These are phyloP conservation scores for Colletotrichum falcatum DNA, from an alignment of 2,329 filamentous ascomycete species.

Conservation along the genomic window DNA sequence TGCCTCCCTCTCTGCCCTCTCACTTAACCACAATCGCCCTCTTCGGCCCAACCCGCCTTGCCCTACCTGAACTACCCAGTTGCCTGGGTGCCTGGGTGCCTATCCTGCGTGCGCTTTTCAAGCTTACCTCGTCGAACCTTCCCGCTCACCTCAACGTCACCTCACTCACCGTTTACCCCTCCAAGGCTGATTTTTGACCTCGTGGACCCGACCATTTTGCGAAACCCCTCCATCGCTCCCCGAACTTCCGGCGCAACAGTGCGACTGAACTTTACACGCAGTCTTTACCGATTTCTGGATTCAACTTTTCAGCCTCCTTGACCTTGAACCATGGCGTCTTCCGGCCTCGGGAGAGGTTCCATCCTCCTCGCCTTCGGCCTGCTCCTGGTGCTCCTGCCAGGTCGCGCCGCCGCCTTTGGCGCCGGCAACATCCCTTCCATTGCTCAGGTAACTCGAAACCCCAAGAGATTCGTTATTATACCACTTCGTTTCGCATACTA, in stretches of 20 bases:
- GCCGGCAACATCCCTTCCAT: conserved; percentile 80
- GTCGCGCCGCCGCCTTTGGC: conserved; percentile 71
- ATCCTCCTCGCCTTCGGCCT: conserved; percentile 66
- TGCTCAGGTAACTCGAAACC: conserved; percentile 53
- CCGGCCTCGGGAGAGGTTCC: conserved; percentile 59
- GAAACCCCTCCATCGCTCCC: conserved; percentile 15
- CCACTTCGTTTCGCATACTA: background rate
- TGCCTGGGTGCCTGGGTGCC: too few species aligned
- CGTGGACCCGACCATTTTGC: conserved; percentile 9
- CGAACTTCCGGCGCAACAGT: conserved; percentile 18
- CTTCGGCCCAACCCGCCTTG: conserved; percentile 7
- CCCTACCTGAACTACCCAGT: too few species aligned
- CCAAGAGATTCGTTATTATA: background rate
- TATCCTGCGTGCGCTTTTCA: background rate
- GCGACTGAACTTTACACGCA: conserved; percentile 22
- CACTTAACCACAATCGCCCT: background rate
- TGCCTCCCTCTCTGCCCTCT: background rate
- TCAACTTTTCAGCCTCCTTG: conserved; percentile 14
- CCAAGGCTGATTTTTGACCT: conserved; percentile 27
- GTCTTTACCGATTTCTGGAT: conserved; percentile 10
- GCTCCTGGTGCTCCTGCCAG: conserved; percentile 68
- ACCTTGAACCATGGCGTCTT: conserved; percentile 58
- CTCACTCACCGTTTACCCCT: conserved; percentile 16
- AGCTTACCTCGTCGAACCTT: conserved; percentile 17
- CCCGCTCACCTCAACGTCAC: conserved; percentile 17